Conservation (phyloP, 1,284 basidiomycete species). For the Jaminaea rosea region DNA sequence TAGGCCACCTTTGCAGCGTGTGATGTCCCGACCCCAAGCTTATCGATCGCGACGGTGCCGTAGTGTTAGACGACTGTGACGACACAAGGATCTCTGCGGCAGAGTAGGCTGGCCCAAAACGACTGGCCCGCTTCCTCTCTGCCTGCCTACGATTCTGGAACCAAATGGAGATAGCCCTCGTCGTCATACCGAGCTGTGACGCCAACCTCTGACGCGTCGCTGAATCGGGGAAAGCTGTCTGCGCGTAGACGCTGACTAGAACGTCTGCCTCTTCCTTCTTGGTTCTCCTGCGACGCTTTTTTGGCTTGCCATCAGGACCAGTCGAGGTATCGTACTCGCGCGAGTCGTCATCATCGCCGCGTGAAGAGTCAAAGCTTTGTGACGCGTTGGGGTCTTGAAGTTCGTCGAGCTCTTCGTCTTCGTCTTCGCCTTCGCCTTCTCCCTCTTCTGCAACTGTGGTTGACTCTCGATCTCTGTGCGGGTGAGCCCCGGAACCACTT, state of each 20-base stretch:
- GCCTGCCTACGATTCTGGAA: conserved; percentile 44
- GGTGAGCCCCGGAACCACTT: too few species aligned
- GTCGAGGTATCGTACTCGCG: neutral
- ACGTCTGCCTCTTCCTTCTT: conserved; percentile 3
- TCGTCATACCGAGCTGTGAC: conserved; percentile 30
- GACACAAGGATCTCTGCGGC: conserved; percentile 1
- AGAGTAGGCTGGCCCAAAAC: conserved; percentile 11
- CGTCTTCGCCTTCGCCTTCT: neutral
- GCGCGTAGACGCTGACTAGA: conserved; percentile 14
- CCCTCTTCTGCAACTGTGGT: too few species aligned
- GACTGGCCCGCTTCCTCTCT: conserved; percentile 42
- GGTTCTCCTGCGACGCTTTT: conserved; percentile 7
- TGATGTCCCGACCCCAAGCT: neutral
- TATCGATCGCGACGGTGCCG: neutral
- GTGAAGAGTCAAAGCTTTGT: neutral
- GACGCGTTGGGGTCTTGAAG: neutral
- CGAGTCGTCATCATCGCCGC: neutral
- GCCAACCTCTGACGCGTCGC: conserved; percentile 33
- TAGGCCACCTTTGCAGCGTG: conserved; percentile 3
- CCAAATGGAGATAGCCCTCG: conserved; percentile 40
- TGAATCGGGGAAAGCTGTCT: conserved; percentile 39
- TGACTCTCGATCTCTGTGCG: too few species aligned
- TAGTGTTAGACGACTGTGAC: neutral
- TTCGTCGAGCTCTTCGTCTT: neutral
- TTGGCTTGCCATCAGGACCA: neutral